Percentiles rank a stretch among this genome's conserved stretches.
phyloP scores from a whole-genome alignment of 768 basidiomycete species.

The Russula earlei region DNA sequence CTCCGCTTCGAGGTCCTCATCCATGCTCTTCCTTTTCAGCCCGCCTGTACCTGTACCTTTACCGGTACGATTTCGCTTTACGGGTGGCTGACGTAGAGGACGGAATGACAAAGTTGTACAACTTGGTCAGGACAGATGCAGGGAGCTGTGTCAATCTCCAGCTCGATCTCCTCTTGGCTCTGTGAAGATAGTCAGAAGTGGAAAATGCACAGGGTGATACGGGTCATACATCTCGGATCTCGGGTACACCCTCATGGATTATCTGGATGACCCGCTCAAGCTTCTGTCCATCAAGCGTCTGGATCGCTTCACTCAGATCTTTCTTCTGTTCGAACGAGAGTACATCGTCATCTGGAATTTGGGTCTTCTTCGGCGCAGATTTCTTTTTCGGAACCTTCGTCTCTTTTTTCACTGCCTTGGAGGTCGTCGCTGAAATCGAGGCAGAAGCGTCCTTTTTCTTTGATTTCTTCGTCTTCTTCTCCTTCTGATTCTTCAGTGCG shows the following conservation, averaged over 20 bases:
- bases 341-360: slow-evolving; percentile 64
- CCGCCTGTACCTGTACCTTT: slow-evolving; percentile 86
- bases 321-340: slow-evolving; percentile 97
- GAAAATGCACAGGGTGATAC: slow-evolving; percentile 11
- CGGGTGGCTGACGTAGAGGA: slow-evolving; percentile 48
- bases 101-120: slow-evolving; percentile 94
- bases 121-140: slow-evolving; percentile 73
- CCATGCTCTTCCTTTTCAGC: slow-evolving; percentile 90
- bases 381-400: slow-evolving; percentile 39
- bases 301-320: slow-evolving; percentile 92
- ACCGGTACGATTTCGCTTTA: slow-evolving; percentile 55
- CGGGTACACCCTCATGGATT: slow-evolving; percentile 89
- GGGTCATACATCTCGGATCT: slow-evolving; percentile 78
- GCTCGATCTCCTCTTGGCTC: slow-evolving; percentile 97
- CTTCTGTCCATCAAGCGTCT: slow-evolving; percentile 70
- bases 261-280: slow-evolving; percentile 89
- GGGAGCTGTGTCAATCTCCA: slow-evolving; percentile 94
- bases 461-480: slow-evolving; percentile 61
- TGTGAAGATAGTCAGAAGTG: slow-evolving; percentile 28
- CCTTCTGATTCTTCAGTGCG: slow-evolving; percentile 41
- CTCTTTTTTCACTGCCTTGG: slow-evolving; percentile 46
- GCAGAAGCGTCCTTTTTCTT: slow-evolving; percentile 47
- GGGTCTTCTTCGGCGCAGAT: slow-evolving; percentile 51
- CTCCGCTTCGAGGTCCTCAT: slow-evolving; percentile 92
- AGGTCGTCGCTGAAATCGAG: slow-evolving; percentile 49